Evolutionary conservation across 1,284 basidiomycete species (phyloP), one percentile per base, ranked within the genome.

Genomic region (Mixia osmundae): DNA sequence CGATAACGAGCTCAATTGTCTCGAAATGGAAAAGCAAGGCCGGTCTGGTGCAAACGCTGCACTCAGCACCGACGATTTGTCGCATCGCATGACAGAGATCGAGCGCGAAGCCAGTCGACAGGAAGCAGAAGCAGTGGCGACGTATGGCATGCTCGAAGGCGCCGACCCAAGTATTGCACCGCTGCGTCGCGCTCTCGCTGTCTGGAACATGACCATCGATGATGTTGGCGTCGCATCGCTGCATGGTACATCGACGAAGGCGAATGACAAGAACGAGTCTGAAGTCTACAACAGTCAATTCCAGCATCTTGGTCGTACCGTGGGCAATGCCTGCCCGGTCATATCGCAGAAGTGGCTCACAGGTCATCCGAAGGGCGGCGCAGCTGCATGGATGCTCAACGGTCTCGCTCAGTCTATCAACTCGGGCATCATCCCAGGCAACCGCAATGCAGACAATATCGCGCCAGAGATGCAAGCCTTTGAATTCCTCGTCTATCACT

Each of bases 261-360:
- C 89, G 25, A 97, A 97, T 58, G 87, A 97, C 67, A 80, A 87
- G 63, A 97, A 97, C 58, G 89, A 97, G 65, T 83, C 80, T 5
- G 72, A 75, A 48, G 83, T 94, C 42, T 95, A 89, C 77, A 85
- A 95, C 57, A 72, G 82, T 47, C 73, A 94, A 54, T 79, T 97
- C 60, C 71, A 69, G 26, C 69, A 71, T 39, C 74, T 95, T 50
- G 72, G 72, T 36, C 77, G 91, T 44, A 80, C 82, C 11, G 69
- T 72, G 33, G 85, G 85, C 39, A 95, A 95, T 55, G 87, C 87
- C 15, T 76, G 94, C 36, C 89, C 91, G 3, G 74, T 94, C 52
- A 78, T 95, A 59, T 82, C 91, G 2, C 89, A 97, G 60, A 97
- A 97, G 69, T 82, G 76, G 58, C 66, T 94, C 33, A 76, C 87